Percentiles rank a stretch among this genome's conserved stretches.
Evolutionary conservation across 2,329 filamentous ascomycete genomes (phyloP).

Genomic region (Scolecobasidium constrictum): DNA sequence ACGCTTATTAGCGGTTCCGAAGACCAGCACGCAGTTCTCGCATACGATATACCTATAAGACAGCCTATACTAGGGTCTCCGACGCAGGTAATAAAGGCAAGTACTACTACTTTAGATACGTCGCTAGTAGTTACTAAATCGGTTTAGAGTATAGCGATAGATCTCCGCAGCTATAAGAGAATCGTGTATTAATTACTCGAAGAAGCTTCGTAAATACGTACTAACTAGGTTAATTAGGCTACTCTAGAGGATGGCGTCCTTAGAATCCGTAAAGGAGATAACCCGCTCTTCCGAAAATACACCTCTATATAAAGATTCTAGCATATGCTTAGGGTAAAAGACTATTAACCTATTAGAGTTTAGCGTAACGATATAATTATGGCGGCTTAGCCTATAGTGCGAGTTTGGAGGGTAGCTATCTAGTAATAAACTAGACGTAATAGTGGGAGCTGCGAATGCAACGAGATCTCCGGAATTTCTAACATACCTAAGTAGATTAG

Average conservation of each 20-base stretch:
- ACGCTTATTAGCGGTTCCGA: slow-evolving; percentile 10
- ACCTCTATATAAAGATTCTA: slow-evolving; percentile 12
- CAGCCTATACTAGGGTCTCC: slow-evolving; percentile 13
- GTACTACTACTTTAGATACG: slow-evolving; percentile 13
- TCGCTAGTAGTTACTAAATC: slow-evolving; percentile 11
- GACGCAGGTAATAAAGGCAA: slow-evolving; percentile 12
- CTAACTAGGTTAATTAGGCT: slow-evolving; percentile 13
- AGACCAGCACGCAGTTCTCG: slow-evolving; percentile 13
- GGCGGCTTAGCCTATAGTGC: slow-evolving; percentile 9
- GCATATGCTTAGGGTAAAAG: slow-evolving; percentile 10
- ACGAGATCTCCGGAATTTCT: slow-evolving; percentile 12
- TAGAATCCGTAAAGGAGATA: slow-evolving; percentile 6
- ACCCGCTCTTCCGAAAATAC: slow-evolving; percentile 6
- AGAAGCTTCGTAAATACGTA: slow-evolving; percentile 11
- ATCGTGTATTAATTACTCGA: slow-evolving; percentile 10
- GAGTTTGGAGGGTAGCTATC: slow-evolving; percentile 15
- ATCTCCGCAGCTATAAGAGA: slow-evolving; percentile 10
- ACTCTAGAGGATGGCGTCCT: slow-evolving; percentile 11
- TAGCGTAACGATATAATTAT: neutral
- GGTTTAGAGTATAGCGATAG: slow-evolving; percentile 5
- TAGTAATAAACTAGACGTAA: slow-evolving; percentile 16
- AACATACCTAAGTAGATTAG: slow-evolving; percentile 15
- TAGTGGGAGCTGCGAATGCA: slow-evolving; percentile 15
- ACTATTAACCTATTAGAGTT: slow-evolving; percentile 1
- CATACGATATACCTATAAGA: slow-evolving; percentile 12